A percentile compares a stretch with the other conserved stretches of the same genome.
Conservation (phyloP, 371 early-diverging fungal species). For the Mortierella sp. region DNA sequence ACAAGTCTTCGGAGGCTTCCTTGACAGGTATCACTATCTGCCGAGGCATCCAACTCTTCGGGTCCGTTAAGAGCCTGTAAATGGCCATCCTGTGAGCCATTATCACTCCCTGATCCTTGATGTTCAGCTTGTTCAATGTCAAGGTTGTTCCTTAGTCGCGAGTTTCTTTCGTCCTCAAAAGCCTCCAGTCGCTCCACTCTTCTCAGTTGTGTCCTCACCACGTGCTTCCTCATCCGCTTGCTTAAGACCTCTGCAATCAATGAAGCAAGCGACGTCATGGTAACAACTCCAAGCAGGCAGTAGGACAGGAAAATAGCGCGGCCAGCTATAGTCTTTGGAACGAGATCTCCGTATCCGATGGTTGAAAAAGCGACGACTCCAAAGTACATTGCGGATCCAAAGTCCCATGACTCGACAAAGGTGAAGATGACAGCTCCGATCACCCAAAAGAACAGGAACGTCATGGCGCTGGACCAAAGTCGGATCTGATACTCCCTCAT, state of each 20-base stretch:
- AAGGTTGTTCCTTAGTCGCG: not conserved
- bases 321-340: slow-evolving; percentile 27
- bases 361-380: slow-evolving; percentile 26
- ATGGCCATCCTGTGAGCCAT: not conserved
- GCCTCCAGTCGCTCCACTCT: slow-evolving; percentile 15
- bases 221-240: slow-evolving; percentile 37
- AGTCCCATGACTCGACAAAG: slow-evolving; percentile 35
- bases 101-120: not conserved
- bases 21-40: not conserved
- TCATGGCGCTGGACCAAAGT: slow-evolving; percentile 15
- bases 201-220: slow-evolving; percentile 28
- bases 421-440: slow-evolving; percentile 32
- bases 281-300: slow-evolving; percentile 30
- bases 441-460: slow-evolving; percentile 37
- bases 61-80: not conserved
- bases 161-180: slow-evolving; percentile 2
- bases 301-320: slow-evolving; percentile 31
- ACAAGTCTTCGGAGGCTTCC: slow-evolving; percentile 32
- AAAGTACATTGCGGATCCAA: slow-evolving; percentile 32
- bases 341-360: slow-evolving; percentile 40
- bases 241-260: slow-evolving; percentile 36
- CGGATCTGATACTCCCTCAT: slow-evolving; percentile 34
- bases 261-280: slow-evolving; percentile 45
- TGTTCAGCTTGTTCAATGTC: slow-evolving; percentile 2
- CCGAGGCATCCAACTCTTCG: not conserved